These are phyloP conservation scores for Coemansia sp. DNA, from an alignment of 192 early-diverging fungal genomes.

Conservation along the genomic window DNA sequence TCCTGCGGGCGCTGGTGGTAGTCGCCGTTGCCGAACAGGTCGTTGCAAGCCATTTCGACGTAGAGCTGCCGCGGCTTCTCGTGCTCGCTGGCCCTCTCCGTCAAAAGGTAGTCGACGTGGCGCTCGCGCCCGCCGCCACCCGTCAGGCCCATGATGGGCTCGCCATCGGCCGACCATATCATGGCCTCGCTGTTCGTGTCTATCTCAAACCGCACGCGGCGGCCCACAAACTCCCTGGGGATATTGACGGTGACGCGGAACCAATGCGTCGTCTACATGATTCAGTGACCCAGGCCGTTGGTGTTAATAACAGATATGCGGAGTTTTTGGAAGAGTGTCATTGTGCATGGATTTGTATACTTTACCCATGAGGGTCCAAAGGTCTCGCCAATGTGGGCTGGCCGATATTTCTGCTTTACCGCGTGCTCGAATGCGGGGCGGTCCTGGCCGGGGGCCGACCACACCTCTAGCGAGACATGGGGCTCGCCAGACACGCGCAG, in stretches of 20 bases:
- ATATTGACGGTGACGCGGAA: constrained; percentile 68
- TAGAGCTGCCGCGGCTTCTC: constrained; percentile 68
- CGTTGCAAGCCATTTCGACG: constrained; percentile 90
- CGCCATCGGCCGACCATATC: constrained; percentile 82
- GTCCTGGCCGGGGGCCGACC: constrained; percentile 55
- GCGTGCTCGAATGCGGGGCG: constrained; percentile 52
- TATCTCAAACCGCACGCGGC: constrained; percentile 79
- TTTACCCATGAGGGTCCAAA: constrained; percentile 86
- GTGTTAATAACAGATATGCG: background rate
- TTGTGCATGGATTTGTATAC: constrained; percentile 16
- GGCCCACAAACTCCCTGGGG: constrained; percentile 59
- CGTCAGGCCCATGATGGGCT: constrained; percentile 84
- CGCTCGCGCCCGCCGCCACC: constrained; percentile 63
- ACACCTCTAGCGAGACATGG: constrained; percentile 58
- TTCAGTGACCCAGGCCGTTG: background rate
- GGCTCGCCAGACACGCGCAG: constrained; percentile 41
- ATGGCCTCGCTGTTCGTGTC: constrained; percentile 85
- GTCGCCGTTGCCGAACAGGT: constrained; percentile 83
- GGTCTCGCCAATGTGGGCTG: constrained; percentile 67
- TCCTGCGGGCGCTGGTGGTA: constrained; percentile 65
- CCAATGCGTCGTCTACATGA: constrained; percentile 71
- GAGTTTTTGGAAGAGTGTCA: background rate
- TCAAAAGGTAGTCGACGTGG: constrained; percentile 59
- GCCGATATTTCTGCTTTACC: constrained; percentile 62
- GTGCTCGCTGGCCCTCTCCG: constrained; percentile 34